Evolutionary conservation across 129 eudicot species (phyloP).

Genomic region (Flaveria linearis): DNA sequence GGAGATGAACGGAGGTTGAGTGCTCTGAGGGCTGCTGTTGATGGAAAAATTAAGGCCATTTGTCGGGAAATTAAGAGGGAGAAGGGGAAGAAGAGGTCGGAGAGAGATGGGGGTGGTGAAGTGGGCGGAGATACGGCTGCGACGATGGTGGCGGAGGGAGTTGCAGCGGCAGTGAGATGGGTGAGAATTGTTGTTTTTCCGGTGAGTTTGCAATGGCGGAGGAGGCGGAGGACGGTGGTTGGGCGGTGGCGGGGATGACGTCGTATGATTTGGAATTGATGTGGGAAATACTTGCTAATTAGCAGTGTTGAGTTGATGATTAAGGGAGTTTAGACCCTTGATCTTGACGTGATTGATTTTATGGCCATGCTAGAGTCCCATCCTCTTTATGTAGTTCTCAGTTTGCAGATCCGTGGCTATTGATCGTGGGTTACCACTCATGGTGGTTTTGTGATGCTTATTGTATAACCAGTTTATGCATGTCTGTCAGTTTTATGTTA

Average conservation of each 20-base stretch:
- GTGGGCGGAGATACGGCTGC: neutral
- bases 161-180: conserved; percentile 24
- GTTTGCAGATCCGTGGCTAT: too few relatives aligned
- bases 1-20: conserved; percentile 53
- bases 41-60: conserved; percentile 74
- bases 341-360: too few relatives aligned
- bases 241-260: conserved; percentile 60
- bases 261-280: conserved; percentile 76
- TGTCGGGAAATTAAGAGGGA: conserved; percentile 67
- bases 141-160: conserved; percentile 19
- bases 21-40: conserved; percentile 63
- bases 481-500: too few relatives aligned
- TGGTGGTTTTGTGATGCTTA: too few relatives aligned
- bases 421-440: too few relatives aligned
- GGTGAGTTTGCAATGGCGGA: conserved; percentile 26
- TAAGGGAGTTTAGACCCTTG: too few relatives aligned
- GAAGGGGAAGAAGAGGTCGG: conserved; percentile 39
- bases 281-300: conserved; percentile 78
- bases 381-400: too few relatives aligned
- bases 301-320: neutral
- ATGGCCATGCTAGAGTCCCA: too few relatives aligned
- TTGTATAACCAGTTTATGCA: too few relatives aligned
- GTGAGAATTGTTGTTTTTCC: conserved; percentile 31
- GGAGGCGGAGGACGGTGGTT: conserved; percentile 46
- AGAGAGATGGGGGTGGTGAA: conserved; percentile 7